A percentile compares a stretch with the other conserved stretches of the same genome.
Evolutionary conservation across 1,284 basidiomycete species (phyloP).

Genomic region (Trichosporon faecale): DNA sequence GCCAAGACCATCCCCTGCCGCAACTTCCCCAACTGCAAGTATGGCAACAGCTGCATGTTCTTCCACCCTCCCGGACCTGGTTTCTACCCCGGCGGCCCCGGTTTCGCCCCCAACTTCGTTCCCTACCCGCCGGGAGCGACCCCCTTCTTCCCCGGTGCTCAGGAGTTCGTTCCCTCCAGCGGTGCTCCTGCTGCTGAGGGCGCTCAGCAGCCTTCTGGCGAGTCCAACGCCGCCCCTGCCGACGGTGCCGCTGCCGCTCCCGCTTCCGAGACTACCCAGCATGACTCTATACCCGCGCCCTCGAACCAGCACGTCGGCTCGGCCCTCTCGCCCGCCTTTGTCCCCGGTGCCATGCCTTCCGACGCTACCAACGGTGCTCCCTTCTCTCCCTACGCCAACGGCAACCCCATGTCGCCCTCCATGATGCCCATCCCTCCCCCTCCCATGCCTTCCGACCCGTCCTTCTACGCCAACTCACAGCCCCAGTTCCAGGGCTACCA

Average conservation of each 20-base stretch:
- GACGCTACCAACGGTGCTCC: slow-evolving; percentile 15
- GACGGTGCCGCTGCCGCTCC: slow-evolving; percentile 8
- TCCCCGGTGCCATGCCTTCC: slow-evolving; percentile 19
- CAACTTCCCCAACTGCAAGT: slow-evolving; percentile 53
- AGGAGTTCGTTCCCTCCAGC: slow-evolving; percentile 30
- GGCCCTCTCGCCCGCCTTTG: slow-evolving; percentile 33
- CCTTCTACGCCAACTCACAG: slow-evolving; percentile 43
- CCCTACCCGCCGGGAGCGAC: slow-evolving; percentile 22
- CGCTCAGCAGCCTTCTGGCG: slow-evolving; percentile 8
- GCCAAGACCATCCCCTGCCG: slow-evolving; percentile 86
- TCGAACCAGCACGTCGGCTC: slow-evolving; percentile 30
- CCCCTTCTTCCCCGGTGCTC: slow-evolving; percentile 27
- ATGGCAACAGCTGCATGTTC: slow-evolving; percentile 46
- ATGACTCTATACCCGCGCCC: slow-evolving; percentile 21
- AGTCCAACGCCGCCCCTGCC: slow-evolving; percentile 7
- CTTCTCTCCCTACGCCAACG: slow-evolving; percentile 17
- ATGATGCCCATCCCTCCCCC: slow-evolving; percentile 38
- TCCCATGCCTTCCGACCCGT: slow-evolving; percentile 38
- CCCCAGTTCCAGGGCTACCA: slow-evolving; percentile 31
- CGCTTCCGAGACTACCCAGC: slow-evolving; percentile 19
- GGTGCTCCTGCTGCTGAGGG: not conserved
- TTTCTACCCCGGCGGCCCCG: slow-evolving; percentile 16
- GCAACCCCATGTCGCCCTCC: slow-evolving; percentile 35
- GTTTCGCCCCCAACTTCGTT: slow-evolving; percentile 19
- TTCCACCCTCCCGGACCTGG: slow-evolving; percentile 37